Percentiles rank a stretch among this genome's conserved stretches.
Evolutionary conservation across 73 alveolate genomes (phyloP).

Genomic region (Paramecium sonneborni): DNA sequence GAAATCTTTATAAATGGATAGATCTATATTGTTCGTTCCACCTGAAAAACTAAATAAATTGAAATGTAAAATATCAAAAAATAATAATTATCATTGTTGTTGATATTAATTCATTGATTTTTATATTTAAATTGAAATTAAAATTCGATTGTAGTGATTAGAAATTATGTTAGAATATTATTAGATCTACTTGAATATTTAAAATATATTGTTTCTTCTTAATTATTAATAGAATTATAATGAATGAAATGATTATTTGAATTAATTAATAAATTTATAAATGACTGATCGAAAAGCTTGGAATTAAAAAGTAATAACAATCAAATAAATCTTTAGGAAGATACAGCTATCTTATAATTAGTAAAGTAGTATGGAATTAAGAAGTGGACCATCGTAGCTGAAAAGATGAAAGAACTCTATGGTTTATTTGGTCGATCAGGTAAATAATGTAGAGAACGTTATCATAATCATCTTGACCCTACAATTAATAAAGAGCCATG

Average conservation of each 20-base stretch:
- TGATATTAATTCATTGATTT: not conserved
- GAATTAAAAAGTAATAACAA: slow-evolving; percentile 12
- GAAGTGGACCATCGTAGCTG: slow-evolving; percentile 86
- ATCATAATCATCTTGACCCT: slow-evolving; percentile 97
- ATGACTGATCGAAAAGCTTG: slow-evolving; percentile 50
- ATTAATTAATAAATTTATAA: not conserved
- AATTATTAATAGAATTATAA: too few relatives aligned
- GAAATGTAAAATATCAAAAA: not conserved
- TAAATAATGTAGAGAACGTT: slow-evolving; percentile 96
- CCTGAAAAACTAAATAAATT: not conserved
- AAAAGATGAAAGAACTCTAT: slow-evolving; percentile 71
- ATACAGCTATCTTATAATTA: slow-evolving; percentile 76
- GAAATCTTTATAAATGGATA: not conserved
- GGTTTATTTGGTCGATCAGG: slow-evolving; percentile 84
- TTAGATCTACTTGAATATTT: too few relatives aligned
- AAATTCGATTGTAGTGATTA: not conserved
- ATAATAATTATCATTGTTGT: too few relatives aligned
- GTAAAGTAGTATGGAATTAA: slow-evolving; percentile 79
- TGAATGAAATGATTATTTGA: not conserved
- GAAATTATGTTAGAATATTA: not conserved
- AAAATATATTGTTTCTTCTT: not conserved
- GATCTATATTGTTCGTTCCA: not conserved
- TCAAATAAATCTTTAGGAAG: slow-evolving; percentile 67
- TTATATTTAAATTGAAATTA: too few relatives aligned
- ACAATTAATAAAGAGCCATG: slow-evolving; percentile 89